Conservation (phyloP, 257 asterid species). For the Lithospermum erythrorhizon region DNA sequence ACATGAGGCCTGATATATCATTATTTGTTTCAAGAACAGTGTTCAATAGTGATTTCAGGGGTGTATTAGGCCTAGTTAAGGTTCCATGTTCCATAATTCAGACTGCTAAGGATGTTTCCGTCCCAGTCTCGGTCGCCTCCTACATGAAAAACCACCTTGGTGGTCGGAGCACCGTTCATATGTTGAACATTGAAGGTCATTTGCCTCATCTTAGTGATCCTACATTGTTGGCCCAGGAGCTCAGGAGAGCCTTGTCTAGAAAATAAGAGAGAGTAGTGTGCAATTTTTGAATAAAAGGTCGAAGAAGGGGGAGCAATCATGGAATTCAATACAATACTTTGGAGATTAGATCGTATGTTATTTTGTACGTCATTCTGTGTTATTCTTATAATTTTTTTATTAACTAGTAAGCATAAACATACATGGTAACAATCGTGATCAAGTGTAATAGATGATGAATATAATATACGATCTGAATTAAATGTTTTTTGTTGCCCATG, state of each 20-base stretch:
- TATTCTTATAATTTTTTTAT: too few species aligned
- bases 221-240: slow-evolving; percentile 60
- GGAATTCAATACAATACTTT: too few species aligned
- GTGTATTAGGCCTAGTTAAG: slow-evolving; percentile 56
- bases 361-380: too few species aligned
- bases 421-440: too few species aligned
- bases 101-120: slow-evolving; percentile 71
- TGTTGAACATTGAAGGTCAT: slow-evolving; percentile 63
- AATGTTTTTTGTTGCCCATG: too few species aligned
- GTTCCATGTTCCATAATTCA: slow-evolving; percentile 76
- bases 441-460: too few species aligned
- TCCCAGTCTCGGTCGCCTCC: slow-evolving; percentile 73
- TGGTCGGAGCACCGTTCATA: slow-evolving; percentile 59
- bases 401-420: too few species aligned
- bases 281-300: not conserved
- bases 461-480: too few species aligned
- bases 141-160: slow-evolving; percentile 72
- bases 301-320: too few species aligned
- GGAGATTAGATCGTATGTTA: too few species aligned
- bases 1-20: slow-evolving; percentile 88
- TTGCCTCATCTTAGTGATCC: slow-evolving; percentile 92
- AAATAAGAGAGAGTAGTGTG: not conserved
- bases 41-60: slow-evolving; percentile 65
- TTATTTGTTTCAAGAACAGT: slow-evolving; percentile 60
- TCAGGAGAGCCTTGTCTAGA: slow-evolving; percentile 50